Evolutionary conservation across 2,329 filamentous ascomycete genomes (phyloP).

Genomic region (Macrophomina phaseolina): DNA sequence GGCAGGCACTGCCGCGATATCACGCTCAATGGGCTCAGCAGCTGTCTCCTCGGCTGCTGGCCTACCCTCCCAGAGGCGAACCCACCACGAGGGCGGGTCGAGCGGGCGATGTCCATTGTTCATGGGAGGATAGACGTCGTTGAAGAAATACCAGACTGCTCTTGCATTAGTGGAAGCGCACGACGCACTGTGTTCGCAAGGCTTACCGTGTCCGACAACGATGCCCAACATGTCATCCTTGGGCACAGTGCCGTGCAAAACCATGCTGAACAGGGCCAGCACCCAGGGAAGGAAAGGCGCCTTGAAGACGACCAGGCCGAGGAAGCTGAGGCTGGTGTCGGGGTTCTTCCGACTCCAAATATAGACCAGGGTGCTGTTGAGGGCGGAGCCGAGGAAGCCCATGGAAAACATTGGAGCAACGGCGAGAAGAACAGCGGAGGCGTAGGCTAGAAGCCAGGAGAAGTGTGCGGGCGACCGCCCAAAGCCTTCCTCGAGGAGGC

Average conservation of each 20-base stretch:
- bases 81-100: constrained; percentile 90
- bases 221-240: constrained; percentile 97
- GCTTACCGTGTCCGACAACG: constrained; percentile 79
- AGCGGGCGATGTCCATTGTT: constrained; percentile 84
- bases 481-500: constrained; percentile 93
- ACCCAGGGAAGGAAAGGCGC: constrained; percentile 97
- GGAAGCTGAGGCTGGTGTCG: constrained; percentile 82
- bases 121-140: constrained; percentile 91
- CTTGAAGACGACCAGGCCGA: constrained; percentile 88
- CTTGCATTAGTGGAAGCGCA: not conserved
- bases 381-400: constrained; percentile 90
- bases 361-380: constrained; percentile 93
- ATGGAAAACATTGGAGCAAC: constrained; percentile 88
- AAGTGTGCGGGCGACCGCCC: constrained; percentile 90
- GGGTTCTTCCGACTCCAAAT: constrained; percentile 97
- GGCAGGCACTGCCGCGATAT: constrained; percentile 22
- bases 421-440: constrained; percentile 76
- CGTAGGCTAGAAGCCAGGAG: constrained; percentile 90
- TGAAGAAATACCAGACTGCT: constrained; percentile 93
- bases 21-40: constrained; percentile 21
- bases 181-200: constrained; percentile 24
- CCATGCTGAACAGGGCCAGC: constrained; percentile 85
- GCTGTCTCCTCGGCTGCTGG: constrained; percentile 30
- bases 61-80: constrained; percentile 72
- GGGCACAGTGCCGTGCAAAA: constrained; percentile 87